Conservation (phyloP, 208 protist species). For the Trypanosoma mega region DNA sequence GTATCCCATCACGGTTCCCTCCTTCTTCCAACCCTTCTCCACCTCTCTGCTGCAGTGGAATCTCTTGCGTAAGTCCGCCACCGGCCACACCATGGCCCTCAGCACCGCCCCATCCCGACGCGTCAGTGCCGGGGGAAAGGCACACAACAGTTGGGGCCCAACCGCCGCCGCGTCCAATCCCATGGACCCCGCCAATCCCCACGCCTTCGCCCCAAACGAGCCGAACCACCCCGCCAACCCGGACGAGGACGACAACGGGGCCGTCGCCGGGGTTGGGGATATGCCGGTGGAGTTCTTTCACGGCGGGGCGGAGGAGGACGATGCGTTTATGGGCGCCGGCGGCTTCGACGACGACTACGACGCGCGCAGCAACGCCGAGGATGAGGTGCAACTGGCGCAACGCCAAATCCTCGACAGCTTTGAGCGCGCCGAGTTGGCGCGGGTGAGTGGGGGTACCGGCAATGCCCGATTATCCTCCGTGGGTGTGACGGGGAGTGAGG, state of each 20-base stretch:
- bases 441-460: constrained; percentile 19
- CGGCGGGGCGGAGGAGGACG: constrained; percentile 55
- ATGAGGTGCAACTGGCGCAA: constrained; percentile 31
- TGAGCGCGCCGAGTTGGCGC: constrained; percentile 22
- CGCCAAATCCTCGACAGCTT: constrained; percentile 23
- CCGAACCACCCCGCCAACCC: not conserved
- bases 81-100: constrained; percentile 32
- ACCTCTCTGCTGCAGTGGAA: constrained; percentile 75
- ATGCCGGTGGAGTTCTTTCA: constrained; percentile 86
- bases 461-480: too few relatives aligned
- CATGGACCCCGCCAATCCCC: too few relatives aligned
- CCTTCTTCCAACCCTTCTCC: constrained; percentile 83
- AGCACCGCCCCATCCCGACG: constrained; percentile 19
- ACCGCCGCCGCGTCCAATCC: too few relatives aligned
- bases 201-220: constrained; percentile 1
- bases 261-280: constrained; percentile 27
- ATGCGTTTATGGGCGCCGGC: constrained; percentile 33
- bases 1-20: constrained; percentile 49
- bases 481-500: constrained; percentile 5
- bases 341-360: constrained; percentile 44
- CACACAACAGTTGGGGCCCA: too few relatives aligned
- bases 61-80: constrained; percentile 77
- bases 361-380: constrained; percentile 34
- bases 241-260: constrained; percentile 13
- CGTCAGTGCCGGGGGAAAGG: constrained; percentile 17